Evolutionary conservation across 495 filamentous ascomycete species (phyloP).

Genomic region (Neurospora sp.): DNA sequence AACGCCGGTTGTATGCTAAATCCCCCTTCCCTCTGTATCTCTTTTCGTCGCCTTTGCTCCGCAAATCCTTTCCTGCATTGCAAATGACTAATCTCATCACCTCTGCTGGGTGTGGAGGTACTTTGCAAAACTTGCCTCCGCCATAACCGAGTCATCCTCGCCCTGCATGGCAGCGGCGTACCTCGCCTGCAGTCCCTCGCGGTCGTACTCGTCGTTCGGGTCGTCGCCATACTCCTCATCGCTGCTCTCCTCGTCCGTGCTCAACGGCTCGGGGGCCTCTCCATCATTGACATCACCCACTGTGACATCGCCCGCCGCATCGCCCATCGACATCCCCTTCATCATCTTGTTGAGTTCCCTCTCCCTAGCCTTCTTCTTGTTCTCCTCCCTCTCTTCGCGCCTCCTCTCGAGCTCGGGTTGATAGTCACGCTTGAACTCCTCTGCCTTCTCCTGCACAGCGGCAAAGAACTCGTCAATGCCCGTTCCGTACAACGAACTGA

Average conservation of each 20-base stretch:
- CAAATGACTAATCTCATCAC: neutral
- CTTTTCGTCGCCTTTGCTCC: neutral
- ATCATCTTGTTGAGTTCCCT: conserved; percentile 84
- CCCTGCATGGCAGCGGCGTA: conserved; percentile 50
- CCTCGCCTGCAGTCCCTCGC: conserved; percentile 50
- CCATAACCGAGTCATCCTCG: conserved; percentile 32
- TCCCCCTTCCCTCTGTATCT: neutral
- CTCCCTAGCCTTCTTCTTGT: conserved; percentile 58
- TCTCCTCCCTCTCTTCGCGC: conserved; percentile 61
- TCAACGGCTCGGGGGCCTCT: conserved; percentile 32
- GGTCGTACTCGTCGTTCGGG: conserved; percentile 35
- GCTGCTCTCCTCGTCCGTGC: conserved; percentile 33
- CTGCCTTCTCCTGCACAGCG: conserved; percentile 72
- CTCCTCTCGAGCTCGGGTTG: conserved; percentile 79
- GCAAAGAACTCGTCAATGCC: conserved; percentile 90
- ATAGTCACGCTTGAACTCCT: conserved; percentile 88
- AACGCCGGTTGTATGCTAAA: neutral
- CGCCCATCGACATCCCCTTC: conserved; percentile 77
- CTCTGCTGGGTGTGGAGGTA: conserved; percentile 38
- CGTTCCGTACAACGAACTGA: conserved; percentile 85
- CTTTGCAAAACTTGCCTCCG: conserved; percentile 51
- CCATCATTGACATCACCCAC: conserved; percentile 43
- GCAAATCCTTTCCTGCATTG: neutral
- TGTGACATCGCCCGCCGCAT: conserved; percentile 18
- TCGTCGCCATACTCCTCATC: conserved; percentile 35